Evolutionary conservation across 2,329 filamentous ascomycete genomes (phyloP).

Genomic region (Penicillium expansum): DNA sequence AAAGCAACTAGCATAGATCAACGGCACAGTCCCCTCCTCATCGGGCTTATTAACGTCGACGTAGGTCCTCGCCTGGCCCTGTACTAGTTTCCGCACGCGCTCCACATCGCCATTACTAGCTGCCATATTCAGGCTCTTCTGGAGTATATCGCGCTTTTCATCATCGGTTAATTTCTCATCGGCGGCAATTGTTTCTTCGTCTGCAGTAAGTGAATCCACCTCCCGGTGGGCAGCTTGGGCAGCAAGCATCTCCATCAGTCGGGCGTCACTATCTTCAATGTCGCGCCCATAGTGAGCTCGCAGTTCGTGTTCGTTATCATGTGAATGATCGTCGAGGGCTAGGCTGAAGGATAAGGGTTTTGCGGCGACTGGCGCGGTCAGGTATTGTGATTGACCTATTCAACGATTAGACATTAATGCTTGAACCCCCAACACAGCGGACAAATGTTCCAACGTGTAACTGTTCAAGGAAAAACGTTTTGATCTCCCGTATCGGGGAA

Average conservation of each 20-base stretch:
- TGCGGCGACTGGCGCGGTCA: slow-evolving; percentile 79
- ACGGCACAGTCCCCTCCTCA: slow-evolving; percentile 89
- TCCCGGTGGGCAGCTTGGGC: slow-evolving; percentile 85
- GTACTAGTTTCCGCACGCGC: slow-evolving; percentile 71
- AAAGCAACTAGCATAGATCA: slow-evolving; percentile 98
- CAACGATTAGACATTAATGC: slow-evolving; percentile 5
- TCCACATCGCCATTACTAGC: slow-evolving; percentile 92
- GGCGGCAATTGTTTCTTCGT: slow-evolving; percentile 74
- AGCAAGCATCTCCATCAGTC: slow-evolving; percentile 93
- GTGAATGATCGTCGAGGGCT: slow-evolving; percentile 72
- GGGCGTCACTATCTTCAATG: slow-evolving; percentile 74
- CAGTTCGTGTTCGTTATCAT: slow-evolving; percentile 58
- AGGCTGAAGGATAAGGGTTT: slow-evolving; percentile 85
- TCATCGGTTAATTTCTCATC: slow-evolving; percentile 70
- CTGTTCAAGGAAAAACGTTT: not conserved
- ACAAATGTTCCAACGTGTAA: not conserved
- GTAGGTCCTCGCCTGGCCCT: slow-evolving; percentile 69
- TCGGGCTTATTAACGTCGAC: slow-evolving; percentile 85
- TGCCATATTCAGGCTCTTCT: slow-evolving; percentile 89
- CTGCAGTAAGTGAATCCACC: slow-evolving; percentile 64
- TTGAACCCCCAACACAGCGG: not conserved
- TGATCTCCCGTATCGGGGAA: not conserved
- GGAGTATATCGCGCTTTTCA: slow-evolving; percentile 77
- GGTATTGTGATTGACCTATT: slow-evolving; percentile 88
- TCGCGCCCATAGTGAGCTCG: slow-evolving; percentile 35